These are phyloP conservation scores for Saccharomycopsis fodiens DNA, from an alignment of 805 yeast species.

Conservation along the genomic window DNA sequence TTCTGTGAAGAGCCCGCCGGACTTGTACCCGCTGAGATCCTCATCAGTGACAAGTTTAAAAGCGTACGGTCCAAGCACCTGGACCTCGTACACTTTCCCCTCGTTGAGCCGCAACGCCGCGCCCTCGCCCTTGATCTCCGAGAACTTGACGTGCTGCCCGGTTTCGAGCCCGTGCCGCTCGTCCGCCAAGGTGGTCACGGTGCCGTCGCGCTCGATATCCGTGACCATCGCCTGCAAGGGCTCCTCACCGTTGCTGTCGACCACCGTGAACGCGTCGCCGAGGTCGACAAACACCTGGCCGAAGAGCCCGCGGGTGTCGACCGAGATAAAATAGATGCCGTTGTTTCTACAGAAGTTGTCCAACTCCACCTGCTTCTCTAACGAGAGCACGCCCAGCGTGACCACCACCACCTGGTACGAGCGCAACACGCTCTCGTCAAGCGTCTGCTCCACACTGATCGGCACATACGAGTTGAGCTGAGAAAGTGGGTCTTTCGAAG, in stretches of 20 bases:
- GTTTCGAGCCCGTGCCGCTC: conserved; percentile 90
- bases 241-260: conserved; percentile 91
- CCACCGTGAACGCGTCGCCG: conserved; percentile 70
- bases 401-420: conserved; percentile 70
- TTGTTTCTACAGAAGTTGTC: conserved; percentile 68
- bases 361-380: conserved; percentile 69
- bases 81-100: conserved; percentile 66
- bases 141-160: conserved; percentile 80
- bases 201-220: conserved; percentile 80
- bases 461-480: conserved; percentile 93
- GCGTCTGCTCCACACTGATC: conserved; percentile 50
- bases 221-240: conserved; percentile 81
- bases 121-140: conserved; percentile 65
- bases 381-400: conserved; percentile 60
- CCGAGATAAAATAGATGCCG: conserved; percentile 70
- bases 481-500: conserved; percentile 57
- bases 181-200: conserved; percentile 89
- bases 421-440: conserved; percentile 43
- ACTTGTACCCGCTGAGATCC: conserved; percentile 57
- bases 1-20: conserved; percentile 89
- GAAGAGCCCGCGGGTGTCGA: conserved; percentile 81
- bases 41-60: conserved; percentile 53
- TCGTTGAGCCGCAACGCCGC: conserved; percentile 57
- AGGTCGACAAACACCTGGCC: conserved; percentile 88
- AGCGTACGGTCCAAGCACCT: conserved; percentile 92